Evolutionary conservation across 2,329 filamentous ascomycete species (phyloP).

Genomic region (Xylaria sp.): DNA sequence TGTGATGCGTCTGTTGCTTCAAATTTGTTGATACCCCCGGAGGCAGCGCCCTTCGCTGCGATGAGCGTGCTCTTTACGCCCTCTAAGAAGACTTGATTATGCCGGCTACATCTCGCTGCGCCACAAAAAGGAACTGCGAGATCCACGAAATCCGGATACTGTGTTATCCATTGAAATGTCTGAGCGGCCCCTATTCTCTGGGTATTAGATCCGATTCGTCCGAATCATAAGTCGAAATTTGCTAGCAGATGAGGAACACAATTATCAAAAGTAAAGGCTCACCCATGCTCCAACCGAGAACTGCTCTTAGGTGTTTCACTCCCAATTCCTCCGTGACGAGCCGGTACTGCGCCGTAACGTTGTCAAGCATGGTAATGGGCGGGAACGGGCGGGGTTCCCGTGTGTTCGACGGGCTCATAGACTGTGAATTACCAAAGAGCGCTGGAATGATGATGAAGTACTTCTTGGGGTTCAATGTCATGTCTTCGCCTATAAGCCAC

Average conservation of each 20-base stretch:
- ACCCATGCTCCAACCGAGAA: conserved; percentile 76
- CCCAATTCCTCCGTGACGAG: conserved; percentile 73
- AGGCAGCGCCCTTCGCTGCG: conserved; percentile 65
- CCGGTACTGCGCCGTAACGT: conserved; percentile 73
- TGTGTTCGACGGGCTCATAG: conserved; percentile 74
- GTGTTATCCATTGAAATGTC: conserved; percentile 71
- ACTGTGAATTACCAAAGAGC: conserved; percentile 76
- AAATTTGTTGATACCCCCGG: conserved; percentile 61
- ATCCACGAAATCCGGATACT: conserved; percentile 74
- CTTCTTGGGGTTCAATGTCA: conserved; percentile 67
- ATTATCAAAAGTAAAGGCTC: not conserved
- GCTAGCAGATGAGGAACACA: no score
- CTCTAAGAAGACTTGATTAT: conserved; percentile 74
- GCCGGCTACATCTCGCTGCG: conserved; percentile 70
- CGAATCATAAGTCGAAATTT: not conserved
- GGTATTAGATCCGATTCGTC: conserved; percentile 9
- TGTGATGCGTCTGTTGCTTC: conserved; percentile 54
- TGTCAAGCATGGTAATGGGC: conserved; percentile 73
- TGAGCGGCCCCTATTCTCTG: conserved; percentile 66
- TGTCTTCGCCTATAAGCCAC: conserved; percentile 76
- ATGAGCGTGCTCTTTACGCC: conserved; percentile 69
- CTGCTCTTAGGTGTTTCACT: conserved; percentile 69
- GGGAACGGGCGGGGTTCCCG: conserved; percentile 67
- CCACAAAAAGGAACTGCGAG: conserved; percentile 74
- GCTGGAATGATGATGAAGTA: conserved; percentile 74